A percentile compares a stretch with the other conserved stretches of the same genome.
These are phyloP conservation scores for Amphirosellinia nigrospora DNA, from an alignment of 495 filamentous ascomycete genomes.

Conservation along the genomic window DNA sequence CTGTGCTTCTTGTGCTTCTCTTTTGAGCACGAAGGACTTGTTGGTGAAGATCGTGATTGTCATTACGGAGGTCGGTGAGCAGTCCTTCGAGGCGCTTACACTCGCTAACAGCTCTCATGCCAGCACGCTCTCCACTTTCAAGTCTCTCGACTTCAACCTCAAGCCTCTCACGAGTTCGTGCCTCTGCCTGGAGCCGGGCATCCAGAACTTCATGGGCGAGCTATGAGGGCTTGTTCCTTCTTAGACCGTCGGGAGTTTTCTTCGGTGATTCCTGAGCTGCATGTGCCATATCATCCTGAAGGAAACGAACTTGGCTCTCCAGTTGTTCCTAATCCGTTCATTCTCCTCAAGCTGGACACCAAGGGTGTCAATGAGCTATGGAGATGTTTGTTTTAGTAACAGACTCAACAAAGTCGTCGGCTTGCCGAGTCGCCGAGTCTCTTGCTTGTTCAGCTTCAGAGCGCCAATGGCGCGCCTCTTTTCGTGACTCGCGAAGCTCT, in stretches of 20 bases:
- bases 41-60: slow-evolving; percentile 71
- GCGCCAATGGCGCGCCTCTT: slow-evolving; percentile 57
- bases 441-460: slow-evolving; percentile 53
- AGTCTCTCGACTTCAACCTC: slow-evolving; percentile 78
- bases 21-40: slow-evolving; percentile 72
- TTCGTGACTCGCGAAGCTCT: slow-evolving; percentile 55
- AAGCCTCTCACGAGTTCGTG: slow-evolving; percentile 75
- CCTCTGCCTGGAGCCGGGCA: slow-evolving; percentile 77
- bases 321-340: slow-evolving; percentile 74
- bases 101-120: slow-evolving; percentile 61
- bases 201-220: slow-evolving; percentile 80
- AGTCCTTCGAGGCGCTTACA: slow-evolving; percentile 68
- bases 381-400: slow-evolving; percentile 58
- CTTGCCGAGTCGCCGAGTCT: slow-evolving; percentile 48
- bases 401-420: slow-evolving; percentile 47
- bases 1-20: slow-evolving; percentile 81
- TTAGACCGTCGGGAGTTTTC: slow-evolving; percentile 78
- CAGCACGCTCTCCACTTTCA: slow-evolving; percentile 76
- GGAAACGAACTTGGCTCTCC: slow-evolving; percentile 78
- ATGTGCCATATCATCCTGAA: slow-evolving; percentile 84
- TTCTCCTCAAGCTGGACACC: slow-evolving; percentile 83
- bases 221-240: slow-evolving; percentile 74
- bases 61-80: slow-evolving; percentile 67
- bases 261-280: slow-evolving; percentile 77
- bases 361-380: slow-evolving; percentile 69